Base-by-base conservation (phyloP, 2,329 filamentous ascomycete genomes). In the Cladosporium sp. region DNA sequence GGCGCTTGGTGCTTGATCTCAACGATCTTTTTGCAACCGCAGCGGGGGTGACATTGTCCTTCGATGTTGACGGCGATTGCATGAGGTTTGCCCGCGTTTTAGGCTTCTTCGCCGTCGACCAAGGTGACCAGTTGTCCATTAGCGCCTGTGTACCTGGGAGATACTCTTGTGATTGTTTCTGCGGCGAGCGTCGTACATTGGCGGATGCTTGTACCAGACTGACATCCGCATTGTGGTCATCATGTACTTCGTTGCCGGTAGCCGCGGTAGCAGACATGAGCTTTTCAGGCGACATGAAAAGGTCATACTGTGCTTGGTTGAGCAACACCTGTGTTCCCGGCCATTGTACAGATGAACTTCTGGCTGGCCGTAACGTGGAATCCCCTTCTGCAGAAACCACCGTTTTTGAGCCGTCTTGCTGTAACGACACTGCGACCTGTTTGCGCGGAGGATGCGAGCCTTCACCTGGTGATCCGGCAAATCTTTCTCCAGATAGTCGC, bases 111-210 rank as follows among this genome's bases (percentile, higher is more conserved):
- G 68, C 61, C 9, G 70, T 71, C 53, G 61, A 73, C 71, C 37
- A 73, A 59, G 40, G 70, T 64, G 45, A 65, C 68, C 56, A 68
- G 7, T 65, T 69, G 20, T 66, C 64, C 41, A 75, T 67, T 7
- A 76, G 58, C 13, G 71, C 70, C 49, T 76, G 73, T 2, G 73
- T 76, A 51, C 69, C 73, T 27, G 71, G 63, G 43, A 61, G 29
- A 7, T 55, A 56, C 39, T 60, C 60, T 45, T 62, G 58, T 12
- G 56, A 59, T 13, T 60, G 54, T 15, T 48, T 51, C 34, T 34
- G 51, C 3, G 60, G 54, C 40, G 56, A 57, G 13, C 50, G 53
- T 3, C 57, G 54, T 15, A 37, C 47, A 42, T 56, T 20, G 13
- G 27, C 24, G 17, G 12, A 2, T 19, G 45, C 18, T n/a, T 47